Evolutionary conservation across 805 yeast species (phyloP).

Genomic region (Wickerhamomyces pijperi): DNA sequence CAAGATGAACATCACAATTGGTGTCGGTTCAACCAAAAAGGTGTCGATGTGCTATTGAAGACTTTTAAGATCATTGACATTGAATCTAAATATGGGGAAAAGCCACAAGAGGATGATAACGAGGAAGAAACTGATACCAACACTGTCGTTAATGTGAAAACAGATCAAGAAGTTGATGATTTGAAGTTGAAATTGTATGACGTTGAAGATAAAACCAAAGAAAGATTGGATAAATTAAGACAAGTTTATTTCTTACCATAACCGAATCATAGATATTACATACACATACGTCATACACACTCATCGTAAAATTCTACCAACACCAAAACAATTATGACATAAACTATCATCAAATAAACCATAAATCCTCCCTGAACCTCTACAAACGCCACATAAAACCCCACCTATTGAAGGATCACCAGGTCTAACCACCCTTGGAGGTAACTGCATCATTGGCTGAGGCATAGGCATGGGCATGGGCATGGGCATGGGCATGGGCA

Average conservation of each 20-base stretch:
- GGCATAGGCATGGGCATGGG: constrained; percentile 5
- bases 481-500: too few species aligned
- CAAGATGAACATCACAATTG: not conserved
- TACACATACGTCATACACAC: too few species aligned
- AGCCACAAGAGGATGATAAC: too few species aligned
- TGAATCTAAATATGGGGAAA: too few species aligned
- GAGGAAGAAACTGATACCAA: too few species aligned
- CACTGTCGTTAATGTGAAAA: not conserved
- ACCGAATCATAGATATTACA: too few species aligned
- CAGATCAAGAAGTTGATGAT: not conserved
- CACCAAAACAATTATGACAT: too few species aligned
- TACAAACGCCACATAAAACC: constrained; percentile 49
- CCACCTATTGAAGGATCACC: constrained; percentile 81
- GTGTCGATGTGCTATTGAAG: not conserved
- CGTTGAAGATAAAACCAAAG: not conserved
- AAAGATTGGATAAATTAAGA: not conserved
- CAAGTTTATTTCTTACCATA: too few species aligned
- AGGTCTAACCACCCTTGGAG: constrained; percentile 38
- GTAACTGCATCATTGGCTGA: constrained; percentile 1
- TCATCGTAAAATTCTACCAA: too few species aligned
- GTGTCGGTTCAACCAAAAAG: not conserved
- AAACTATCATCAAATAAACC: constrained; percentile 5
- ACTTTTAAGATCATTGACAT: not conserved
- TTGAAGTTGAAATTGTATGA: not conserved
- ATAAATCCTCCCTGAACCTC: constrained; percentile 9